Evolutionary conservation across 495 filamentous ascomycete genomes (phyloP).

Genomic region (Podospora anserina): DNA sequence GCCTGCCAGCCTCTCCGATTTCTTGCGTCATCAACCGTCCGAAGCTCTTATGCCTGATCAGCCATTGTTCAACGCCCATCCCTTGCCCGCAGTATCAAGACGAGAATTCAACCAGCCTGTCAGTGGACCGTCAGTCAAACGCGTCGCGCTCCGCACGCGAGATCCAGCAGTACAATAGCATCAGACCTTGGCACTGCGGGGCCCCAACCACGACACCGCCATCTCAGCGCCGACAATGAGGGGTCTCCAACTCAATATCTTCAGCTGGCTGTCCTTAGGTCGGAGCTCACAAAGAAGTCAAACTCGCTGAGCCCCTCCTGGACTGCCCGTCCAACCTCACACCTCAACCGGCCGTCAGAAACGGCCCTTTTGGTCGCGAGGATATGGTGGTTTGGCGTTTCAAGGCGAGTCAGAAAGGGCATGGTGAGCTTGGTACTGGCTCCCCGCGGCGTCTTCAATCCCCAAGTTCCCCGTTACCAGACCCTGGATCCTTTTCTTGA

Average conservation of each 20-base stretch:
- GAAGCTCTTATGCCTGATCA: not conserved
- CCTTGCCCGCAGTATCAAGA: not conserved
- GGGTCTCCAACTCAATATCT: too few relatives aligned
- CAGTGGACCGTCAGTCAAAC: not conserved
- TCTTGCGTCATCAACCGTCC: not conserved
- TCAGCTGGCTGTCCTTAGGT: too few relatives aligned
- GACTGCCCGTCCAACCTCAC: too few relatives aligned
- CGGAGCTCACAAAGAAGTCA: too few relatives aligned
- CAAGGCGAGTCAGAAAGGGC: too few relatives aligned
- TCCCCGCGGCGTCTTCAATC: not conserved
- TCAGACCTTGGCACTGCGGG: not conserved
- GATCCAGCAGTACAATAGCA: not conserved
- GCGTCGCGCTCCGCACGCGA: too few relatives aligned
- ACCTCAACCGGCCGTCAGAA: not conserved
- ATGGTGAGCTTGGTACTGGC: not conserved
- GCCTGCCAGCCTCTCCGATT: conserved; percentile 3
- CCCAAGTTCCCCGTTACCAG: too few relatives aligned
- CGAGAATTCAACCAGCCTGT: not conserved
- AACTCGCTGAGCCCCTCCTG: too few relatives aligned
- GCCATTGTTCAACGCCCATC: not conserved
- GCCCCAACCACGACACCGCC: not conserved
- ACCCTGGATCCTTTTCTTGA: not conserved
- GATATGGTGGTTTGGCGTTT: not conserved
- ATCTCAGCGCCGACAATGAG: not conserved
- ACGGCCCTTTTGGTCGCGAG: not conserved